These are phyloP conservation scores for Melampsora larici-populina DNA, from an alignment of 1,284 basidiomycete genomes.

Conservation along the genomic window DNA sequence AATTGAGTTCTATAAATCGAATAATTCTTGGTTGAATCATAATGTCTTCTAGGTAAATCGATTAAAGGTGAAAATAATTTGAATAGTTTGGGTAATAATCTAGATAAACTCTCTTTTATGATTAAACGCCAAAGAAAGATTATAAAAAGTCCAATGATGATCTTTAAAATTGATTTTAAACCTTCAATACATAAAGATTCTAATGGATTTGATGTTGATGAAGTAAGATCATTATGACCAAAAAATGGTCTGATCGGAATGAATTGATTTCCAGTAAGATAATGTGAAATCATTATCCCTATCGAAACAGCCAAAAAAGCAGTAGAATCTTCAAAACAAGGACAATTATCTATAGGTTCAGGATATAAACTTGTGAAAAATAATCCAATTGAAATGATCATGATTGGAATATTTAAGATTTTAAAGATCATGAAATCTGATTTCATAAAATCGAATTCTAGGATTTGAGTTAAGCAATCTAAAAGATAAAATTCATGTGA, in stretches of 20 bases:
- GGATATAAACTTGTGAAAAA: conserved; percentile 80
- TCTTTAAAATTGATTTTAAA: conserved; percentile 58
- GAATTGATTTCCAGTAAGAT: conserved; percentile 49
- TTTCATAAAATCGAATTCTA: neutral
- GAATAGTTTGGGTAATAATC: conserved; percentile 75
- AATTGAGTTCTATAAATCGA: conserved; percentile 15
- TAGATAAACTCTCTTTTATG: conserved; percentile 70
- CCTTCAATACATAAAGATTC: conserved; percentile 48
- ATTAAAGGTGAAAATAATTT: conserved; percentile 63
- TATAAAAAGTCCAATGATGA: conserved; percentile 55
- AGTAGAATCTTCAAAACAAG: conserved; percentile 96
- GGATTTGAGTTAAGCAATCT: conserved; percentile 12
- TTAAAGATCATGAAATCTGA: neutral
- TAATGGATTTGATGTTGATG: conserved; percentile 56
- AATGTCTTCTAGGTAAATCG: conserved; percentile 52
- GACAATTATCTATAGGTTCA: conserved; percentile 82
- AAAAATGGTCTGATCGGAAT: conserved; percentile 41
- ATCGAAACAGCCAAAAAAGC: conserved; percentile 81
- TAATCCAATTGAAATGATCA: conserved; percentile 65
- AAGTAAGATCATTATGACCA: conserved; percentile 17
- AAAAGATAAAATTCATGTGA: conserved; percentile 19
- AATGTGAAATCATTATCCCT: conserved; percentile 69
- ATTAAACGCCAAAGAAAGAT: conserved; percentile 83
- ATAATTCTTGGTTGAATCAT: conserved; percentile 47
- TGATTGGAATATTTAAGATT: conserved; percentile 62